phyloP scores from a whole-genome alignment of 805 yeast species.

The Ogataea polymorpha region DNA sequence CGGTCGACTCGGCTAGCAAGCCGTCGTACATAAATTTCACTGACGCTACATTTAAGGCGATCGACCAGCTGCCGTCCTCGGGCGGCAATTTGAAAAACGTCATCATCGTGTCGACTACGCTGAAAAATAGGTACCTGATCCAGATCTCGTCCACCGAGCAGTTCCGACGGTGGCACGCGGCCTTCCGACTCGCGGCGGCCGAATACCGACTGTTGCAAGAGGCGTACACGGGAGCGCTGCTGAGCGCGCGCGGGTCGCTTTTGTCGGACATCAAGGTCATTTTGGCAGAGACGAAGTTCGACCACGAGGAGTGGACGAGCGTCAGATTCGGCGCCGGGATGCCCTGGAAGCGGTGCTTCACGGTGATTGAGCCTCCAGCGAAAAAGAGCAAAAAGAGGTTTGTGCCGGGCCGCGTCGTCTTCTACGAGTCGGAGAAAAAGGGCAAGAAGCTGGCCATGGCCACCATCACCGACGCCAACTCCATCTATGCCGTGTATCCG shows the following conservation, averaged over 20 bases:
- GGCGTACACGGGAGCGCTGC: slow-evolving; percentile 92
- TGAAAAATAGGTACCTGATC: slow-evolving; percentile 80
- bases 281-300: slow-evolving; percentile 78
- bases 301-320: slow-evolving; percentile 91
- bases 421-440: slow-evolving; percentile 79
- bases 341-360: slow-evolving; percentile 96
- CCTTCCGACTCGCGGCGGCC: slow-evolving; percentile 73
- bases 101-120: slow-evolving; percentile 86
- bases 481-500: slow-evolving; percentile 91
- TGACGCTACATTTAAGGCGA: slow-evolving; percentile 81
- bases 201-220: slow-evolving; percentile 86
- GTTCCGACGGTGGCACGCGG: slow-evolving; percentile 75
- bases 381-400: slow-evolving; percentile 44
- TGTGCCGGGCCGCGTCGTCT: slow-evolving; percentile 65
- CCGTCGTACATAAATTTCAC: slow-evolving; percentile 89
- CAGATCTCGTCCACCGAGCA: slow-evolving; percentile 69
- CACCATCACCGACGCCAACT: slow-evolving; percentile 60
- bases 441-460: slow-evolving; percentile 78
- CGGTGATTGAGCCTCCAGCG: slow-evolving; percentile 75
- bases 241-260: slow-evolving; percentile 87
- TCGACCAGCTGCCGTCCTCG: slow-evolving; percentile 58
- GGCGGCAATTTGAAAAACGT: slow-evolving; percentile 72
- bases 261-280: slow-evolving; percentile 84
- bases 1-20: slow-evolving; percentile 31
- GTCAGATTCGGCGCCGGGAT: slow-evolving; percentile 95